phyloP scores from a whole-genome alignment of 2,329 filamentous ascomycete species.

The Drechslerella coelobrocha region DNA sequence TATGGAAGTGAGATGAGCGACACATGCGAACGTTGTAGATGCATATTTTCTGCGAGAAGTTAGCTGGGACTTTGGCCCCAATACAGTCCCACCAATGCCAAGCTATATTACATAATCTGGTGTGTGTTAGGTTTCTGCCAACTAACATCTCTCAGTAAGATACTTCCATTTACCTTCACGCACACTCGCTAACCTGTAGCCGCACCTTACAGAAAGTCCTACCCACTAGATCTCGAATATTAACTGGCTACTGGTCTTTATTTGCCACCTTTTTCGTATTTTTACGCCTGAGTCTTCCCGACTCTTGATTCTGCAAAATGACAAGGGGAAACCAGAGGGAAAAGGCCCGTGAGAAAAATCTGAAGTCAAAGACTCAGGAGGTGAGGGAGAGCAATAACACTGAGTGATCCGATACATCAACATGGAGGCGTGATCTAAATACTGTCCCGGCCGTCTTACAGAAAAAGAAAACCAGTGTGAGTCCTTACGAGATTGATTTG shows the following conservation, averaged over 20 bases:
- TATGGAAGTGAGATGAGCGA: no score
- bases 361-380: conserved; percentile 70
- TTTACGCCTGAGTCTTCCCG: neutral
- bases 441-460: neutral
- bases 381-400: conserved; percentile 61
- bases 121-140: neutral
- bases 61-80: neutral
- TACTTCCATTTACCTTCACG: no score
- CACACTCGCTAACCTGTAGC: no score
- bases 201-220: no score
- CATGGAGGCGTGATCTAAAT: neutral
- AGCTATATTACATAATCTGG: neutral
- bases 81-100: no score
- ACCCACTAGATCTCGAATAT: no score
- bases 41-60: neutral
- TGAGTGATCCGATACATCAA: neutral
- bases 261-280: neutral
- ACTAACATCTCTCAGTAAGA: neutral
- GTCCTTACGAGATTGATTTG: neutral
- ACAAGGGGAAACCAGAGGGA: conserved; percentile 96
- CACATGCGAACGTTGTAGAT: neutral
- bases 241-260: neutral
- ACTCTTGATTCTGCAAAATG: conserved; percentile 64
- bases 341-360: conserved; percentile 85
- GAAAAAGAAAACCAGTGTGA: conserved; percentile 44